Evolutionary conservation across 176 grass and related monocot genomes (phyloP), one percentile per base, ranked within the genome.

Genomic region (Stipa capillata): DNA sequence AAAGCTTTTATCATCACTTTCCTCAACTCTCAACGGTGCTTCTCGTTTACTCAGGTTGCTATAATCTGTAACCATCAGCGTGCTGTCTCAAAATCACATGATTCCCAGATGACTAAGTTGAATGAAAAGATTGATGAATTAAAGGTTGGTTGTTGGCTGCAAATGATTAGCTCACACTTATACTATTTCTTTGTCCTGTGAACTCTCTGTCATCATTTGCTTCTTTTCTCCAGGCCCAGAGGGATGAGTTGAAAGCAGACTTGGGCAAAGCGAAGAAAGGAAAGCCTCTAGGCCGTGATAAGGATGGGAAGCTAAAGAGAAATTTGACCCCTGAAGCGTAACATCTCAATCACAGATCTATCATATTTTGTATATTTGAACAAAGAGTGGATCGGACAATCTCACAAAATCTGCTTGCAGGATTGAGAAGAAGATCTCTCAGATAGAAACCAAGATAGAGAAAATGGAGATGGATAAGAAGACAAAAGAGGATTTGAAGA

Each of bases 31-130:
- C 11, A 68, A 60, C 10, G 0, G 21, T 18, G 10, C 35, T 72
- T 83, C 59, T 66, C 2, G 1, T 60, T 21, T 75, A 82, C 65
- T 77, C 77, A 99, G 92, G 97, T 99, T 65, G 97, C 97, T 13
- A 91, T 95, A 48, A 95, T 99, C 69, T 99, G 97, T 45, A 99
- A 99, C 63, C 92, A 99, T 90, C 97, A 99, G 74, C 92, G 92
- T 52, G 83, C 78, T 40, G 97, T 99, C 76, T 91, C 97, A 27
- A 99, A 99, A 88, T 86, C 97, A 37, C 97, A 99, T 75, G 97
- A 99, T n/a, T 78, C 86, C 42, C 97, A 99, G 83, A 99, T 99
- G 84, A 87, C 55, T 69, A 90, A 40, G 85, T 16, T 99, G 86
- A 93, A 93, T 51, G 97, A 96, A 53, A 99, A 99, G 75, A 93